Evolutionary conservation across 2,329 filamentous ascomycete species (phyloP).

Genomic region (Apiospora koreana): DNA sequence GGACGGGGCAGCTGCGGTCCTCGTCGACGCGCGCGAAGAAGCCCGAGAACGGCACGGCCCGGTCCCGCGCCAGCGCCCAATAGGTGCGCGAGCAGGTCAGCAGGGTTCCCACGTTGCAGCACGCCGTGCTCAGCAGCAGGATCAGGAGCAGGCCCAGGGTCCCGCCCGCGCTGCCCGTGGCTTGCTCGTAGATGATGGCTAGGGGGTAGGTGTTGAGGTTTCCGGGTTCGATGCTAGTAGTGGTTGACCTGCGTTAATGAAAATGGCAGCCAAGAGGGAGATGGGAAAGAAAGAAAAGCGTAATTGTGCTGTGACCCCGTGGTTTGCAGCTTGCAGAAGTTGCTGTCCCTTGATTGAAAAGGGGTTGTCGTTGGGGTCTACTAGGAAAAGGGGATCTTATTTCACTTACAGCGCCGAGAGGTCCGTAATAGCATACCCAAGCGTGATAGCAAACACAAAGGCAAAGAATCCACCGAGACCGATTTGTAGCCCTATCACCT

Average conservation of each 20-base stretch:
- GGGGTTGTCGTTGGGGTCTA: background rate
- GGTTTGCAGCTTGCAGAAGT: no score
- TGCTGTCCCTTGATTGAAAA: no score
- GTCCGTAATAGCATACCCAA: constrained; percentile 58
- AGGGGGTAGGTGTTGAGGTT: constrained; percentile 59
- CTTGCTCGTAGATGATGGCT: constrained; percentile 63
- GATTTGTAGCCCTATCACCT: constrained; percentile 51
- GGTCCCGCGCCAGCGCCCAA: constrained; percentile 60
- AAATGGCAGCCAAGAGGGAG: background rate
- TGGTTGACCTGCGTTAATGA: background rate
- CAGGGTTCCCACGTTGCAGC: constrained; percentile 52
- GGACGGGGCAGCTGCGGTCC: constrained; percentile 58
- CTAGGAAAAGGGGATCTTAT: background rate
- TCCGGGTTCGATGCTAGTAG: constrained; percentile 30
- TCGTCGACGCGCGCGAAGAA: constrained; percentile 56
- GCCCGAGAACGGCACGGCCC: constrained; percentile 54
- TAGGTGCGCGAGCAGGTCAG: constrained; percentile 48
- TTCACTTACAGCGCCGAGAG: constrained; percentile 44
- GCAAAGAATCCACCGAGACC: constrained; percentile 47
- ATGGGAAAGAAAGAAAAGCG: no score
- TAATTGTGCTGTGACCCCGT: no score
- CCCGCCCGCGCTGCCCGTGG: constrained; percentile 49
- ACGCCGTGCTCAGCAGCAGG: constrained; percentile 51
- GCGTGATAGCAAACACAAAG: constrained; percentile 50
- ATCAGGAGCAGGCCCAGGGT: constrained; percentile 60